phyloP scores from a whole-genome alignment of 306 rosid genomes.

The Senna siamea region DNA sequence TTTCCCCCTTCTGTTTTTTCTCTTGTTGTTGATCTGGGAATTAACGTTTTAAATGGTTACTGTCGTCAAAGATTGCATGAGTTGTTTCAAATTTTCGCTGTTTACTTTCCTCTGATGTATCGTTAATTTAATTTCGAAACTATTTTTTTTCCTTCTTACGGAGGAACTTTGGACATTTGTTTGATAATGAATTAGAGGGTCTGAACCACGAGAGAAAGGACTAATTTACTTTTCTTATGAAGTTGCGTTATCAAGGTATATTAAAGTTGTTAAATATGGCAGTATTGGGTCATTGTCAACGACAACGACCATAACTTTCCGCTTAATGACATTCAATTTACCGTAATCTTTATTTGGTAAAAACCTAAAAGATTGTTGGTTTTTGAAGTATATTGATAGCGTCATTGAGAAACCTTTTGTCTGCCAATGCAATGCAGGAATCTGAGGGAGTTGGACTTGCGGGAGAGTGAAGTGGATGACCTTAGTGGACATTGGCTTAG shows the following conservation, averaged over 20 bases:
- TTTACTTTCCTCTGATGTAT: too few relatives aligned
- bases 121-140: too few relatives aligned
- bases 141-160: neutral
- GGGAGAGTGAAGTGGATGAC: constrained; percentile 94
- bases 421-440: constrained; percentile 63
- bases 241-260: neutral
- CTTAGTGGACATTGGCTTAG: constrained; percentile 92
- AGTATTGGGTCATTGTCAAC: neutral
- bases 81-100: neutral
- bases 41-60: neutral
- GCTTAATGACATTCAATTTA: constrained; percentile 1
- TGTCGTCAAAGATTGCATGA: neutral
- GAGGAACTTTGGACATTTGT: neutral
- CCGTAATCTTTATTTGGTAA: neutral
- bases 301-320: neutral
- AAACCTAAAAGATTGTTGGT: neutral
- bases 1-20: neutral
- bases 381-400: constrained; percentile 9
- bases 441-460: constrained; percentile 82
- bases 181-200: neutral
- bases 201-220: neutral
- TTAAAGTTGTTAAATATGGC: neutral
- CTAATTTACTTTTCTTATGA: neutral
- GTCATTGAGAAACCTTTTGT: constrained; percentile 4
- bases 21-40: neutral